Evolutionary conservation across 129 eudicot species (phyloP), one percentile per base, ranked within the genome.

Genomic region (Sambucus nigra): DNA sequence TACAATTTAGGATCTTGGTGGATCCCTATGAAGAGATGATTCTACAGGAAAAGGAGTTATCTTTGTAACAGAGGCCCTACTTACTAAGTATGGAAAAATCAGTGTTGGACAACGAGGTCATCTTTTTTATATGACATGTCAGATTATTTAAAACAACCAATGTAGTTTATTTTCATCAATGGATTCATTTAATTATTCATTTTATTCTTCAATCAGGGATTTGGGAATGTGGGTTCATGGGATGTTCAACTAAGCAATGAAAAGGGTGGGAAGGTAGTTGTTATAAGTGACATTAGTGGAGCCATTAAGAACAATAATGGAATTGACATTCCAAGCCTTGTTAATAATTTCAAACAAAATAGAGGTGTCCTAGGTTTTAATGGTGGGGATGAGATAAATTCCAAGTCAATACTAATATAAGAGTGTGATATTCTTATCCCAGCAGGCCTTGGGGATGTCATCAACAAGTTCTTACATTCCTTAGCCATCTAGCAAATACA

Each of bases 151-250:
- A 31, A 31, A 31, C 10, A 5, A 6, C 38, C 10, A 5, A 31
- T 11, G 5, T 31, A 31, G 10, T 0, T 31, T 6, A 31, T 31
- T 6, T n/a, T n/a, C n/a, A n/a, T n/a, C n/a, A n/a, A n/a, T n/a
- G n/a, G n/a, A n/a, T n/a, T n/a, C n/a, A n/a, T n/a, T n/a, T n/a
- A n/a, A n/a, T n/a, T n/a, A n/a, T n/a, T n/a, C n/a, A n/a, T n/a
- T n/a, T 44, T 48, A 45, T 31, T n/a, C 55, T 12, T 51, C 48
- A 16, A 42, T 40, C 69, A 91, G 99, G 99, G 99, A 42, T 92
- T 92, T 7, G 99, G 99, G 16, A 92, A 92, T 69, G 99, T 92
- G n/a, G 99, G 99, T 26, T 86, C 99, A 6, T 86, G 99, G 99
- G 99, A 96, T 50, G 91, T 96, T 64, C 79, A 73, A 29, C 88